Evolutionary conservation across 768 basidiomycete genomes (phyloP), one percentile per base, ranked within the genome.

Genomic region (Tephrocybe sp.): DNA sequence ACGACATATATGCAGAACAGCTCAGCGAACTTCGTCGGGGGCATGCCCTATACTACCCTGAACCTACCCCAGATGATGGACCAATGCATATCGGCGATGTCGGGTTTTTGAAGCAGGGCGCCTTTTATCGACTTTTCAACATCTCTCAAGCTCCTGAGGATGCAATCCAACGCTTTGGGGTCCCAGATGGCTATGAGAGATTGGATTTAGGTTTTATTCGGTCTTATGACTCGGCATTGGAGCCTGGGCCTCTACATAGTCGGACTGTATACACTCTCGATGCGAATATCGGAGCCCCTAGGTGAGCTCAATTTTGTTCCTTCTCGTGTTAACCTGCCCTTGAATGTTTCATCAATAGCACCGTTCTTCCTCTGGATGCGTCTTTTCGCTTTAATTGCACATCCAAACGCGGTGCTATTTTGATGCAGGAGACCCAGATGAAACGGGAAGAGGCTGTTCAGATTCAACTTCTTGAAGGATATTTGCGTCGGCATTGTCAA

Each of bases 111-210:
- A 44, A 25, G 5, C 26, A 51, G 9, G 57, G 54, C 18, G 49
- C 49, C 11, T 59, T 59, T 19, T 49, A 34, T 16, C 35, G 45
- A 1, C 54, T 58, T 21, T 53, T 56, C 46, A 59, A 51, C 18
- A 44, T 47, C 5, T 39, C 56, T 12, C 38, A 19, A 26, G 12
- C 47, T 26, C 31, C 37, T 6, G 34, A 49, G 15, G 44, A 55
- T 27, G 53, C 56, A 1, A 5, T 34, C n/a, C 56, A 58, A 26
- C 7, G 25, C 2, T 28, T 43, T 27, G 53, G 53, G 2, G 51
- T 58, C 5, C 56, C 53, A 24, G 16, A 35, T n/a, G 39, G 22
- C 12, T 55, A 54, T 26, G 44, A 49, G 28, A 25, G 15, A 5
- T 26, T 58, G 12, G 36, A 47, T 16, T 21, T 58, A n/a, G 44